These are phyloP conservation scores for Malus asiatica DNA, from an alignment of 306 rosid species.

Conservation along the genomic window DNA sequence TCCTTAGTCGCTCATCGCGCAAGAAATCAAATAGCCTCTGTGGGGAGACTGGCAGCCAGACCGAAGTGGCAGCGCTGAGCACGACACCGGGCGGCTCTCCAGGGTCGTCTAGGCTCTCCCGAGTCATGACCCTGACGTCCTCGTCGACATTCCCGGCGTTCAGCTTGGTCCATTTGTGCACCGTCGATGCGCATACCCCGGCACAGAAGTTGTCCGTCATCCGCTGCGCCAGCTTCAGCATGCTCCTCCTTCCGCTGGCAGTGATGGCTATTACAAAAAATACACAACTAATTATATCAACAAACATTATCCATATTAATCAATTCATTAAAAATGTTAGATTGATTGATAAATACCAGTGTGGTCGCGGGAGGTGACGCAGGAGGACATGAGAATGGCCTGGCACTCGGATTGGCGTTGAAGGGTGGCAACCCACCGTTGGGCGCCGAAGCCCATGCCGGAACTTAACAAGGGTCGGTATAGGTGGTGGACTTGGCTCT, in stretches of 20 bases:
- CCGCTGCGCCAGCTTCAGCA: conserved; percentile 88
- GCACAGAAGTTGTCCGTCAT: conserved; percentile 98
- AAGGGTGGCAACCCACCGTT: conserved; percentile 83
- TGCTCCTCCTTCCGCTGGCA: conserved; percentile 66
- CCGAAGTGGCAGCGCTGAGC: conserved; percentile 85
- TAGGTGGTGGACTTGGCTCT: conserved; percentile 70
- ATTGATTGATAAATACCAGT: conserved; percentile 20
- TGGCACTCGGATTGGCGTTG: conserved; percentile 93
- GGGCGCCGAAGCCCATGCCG: conserved; percentile 87
- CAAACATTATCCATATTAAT: not conserved
- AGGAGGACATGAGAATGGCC: conserved; percentile 76
- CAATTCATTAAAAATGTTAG: not conserved
- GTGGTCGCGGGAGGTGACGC: conserved; percentile 59
- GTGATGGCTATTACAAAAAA: conserved; percentile 44
- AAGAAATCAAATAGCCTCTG: conserved; percentile 66
- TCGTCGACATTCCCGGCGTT: conserved; percentile 65
- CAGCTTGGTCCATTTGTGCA: conserved; percentile 92
- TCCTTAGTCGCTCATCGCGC: conserved; percentile 73
- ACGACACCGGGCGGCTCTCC: conserved; percentile 98
- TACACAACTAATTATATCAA: too few relatives aligned
- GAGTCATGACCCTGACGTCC: conserved; percentile 87
- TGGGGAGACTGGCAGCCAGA: conserved; percentile 75
- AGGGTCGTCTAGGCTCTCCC: conserved; percentile 86
- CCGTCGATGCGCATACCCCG: conserved; percentile 87
- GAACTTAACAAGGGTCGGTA: conserved; percentile 70